A percentile compares a stretch with the other conserved stretches of the same genome.
Conservation (phyloP, 495 filamentous ascomycete species). For the Penicillium diatomitis region DNA sequence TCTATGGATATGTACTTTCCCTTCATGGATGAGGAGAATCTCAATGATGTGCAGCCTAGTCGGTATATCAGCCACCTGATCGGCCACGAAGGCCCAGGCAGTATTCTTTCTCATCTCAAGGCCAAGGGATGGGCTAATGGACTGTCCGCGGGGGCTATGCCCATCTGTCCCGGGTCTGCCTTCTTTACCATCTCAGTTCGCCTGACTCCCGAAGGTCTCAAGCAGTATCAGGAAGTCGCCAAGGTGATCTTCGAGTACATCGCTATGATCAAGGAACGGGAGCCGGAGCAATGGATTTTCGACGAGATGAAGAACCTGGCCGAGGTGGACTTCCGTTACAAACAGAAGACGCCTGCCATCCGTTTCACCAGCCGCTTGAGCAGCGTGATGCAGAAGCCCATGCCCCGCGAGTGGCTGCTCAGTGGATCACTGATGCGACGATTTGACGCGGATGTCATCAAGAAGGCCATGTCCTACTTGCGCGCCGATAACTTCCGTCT, state of each 20-base stretch:
- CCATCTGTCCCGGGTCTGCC: conserved; percentile 73
- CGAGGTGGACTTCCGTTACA: conserved; percentile 90
- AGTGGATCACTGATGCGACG: conserved; percentile 67
- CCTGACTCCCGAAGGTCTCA: conserved; percentile 78
- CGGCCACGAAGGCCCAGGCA: conserved; percentile 93
- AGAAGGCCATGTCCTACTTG: conserved; percentile 63
- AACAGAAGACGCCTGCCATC: conserved; percentile 82
- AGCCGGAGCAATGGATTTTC: conserved; percentile 87
- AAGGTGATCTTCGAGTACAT: conserved; percentile 93
- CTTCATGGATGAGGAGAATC: conserved; percentile 76
- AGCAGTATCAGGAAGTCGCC: conserved; percentile 76
- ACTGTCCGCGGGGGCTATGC: conserved; percentile 66
- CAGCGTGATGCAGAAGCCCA: conserved; percentile 78
- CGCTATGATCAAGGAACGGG: conserved; percentile 68
- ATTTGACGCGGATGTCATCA: conserved; percentile 69
- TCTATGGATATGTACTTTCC: conserved; percentile 82
- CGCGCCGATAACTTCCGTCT: conserved; percentile 85
- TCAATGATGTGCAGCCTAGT: conserved; percentile 77
- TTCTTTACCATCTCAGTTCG: conserved; percentile 74
- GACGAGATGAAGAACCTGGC: conserved; percentile 82
- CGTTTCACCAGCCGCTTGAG: conserved; percentile 78
- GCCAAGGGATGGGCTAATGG: conserved; percentile 92
- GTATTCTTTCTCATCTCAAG: conserved; percentile 92
- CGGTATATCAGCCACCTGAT: conserved; percentile 90
- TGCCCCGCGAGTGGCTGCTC: conserved; percentile 78